Percentiles rank a stretch among this genome's conserved stretches.
phyloP scores from a whole-genome alignment of 2,329 filamentous ascomycete genomes.

The Clarireedia monteithiana region DNA sequence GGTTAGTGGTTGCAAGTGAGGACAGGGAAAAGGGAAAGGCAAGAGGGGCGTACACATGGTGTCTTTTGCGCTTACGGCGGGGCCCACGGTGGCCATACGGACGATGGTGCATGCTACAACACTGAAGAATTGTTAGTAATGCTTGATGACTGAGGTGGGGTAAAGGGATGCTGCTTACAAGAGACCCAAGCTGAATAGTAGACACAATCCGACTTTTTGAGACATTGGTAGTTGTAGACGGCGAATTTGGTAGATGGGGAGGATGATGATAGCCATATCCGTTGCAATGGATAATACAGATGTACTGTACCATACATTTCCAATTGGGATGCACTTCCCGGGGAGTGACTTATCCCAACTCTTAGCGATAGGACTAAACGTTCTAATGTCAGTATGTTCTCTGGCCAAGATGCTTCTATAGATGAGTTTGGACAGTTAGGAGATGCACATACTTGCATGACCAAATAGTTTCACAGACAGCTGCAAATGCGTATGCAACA shows the following conservation, averaged over 20 bases:
- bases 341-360: conserved; percentile 10
- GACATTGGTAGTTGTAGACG: conserved; percentile 55
- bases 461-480: conserved; percentile 3
- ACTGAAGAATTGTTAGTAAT: background rate
- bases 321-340: background rate
- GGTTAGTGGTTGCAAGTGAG: background rate
- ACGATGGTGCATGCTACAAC: conserved; percentile 14
- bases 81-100: background rate
- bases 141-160: background rate
- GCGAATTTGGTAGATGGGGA: conserved; percentile 45
- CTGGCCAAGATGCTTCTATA: background rate
- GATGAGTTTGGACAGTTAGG: background rate
- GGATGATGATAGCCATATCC: conserved; percentile 55
- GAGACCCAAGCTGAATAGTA: conserved; percentile 13
- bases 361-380: background rate
- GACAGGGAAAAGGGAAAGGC: conserved; percentile 13
- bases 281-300: conserved; percentile 62
- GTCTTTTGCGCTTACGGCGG: conserved; percentile 13
- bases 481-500: conserved; percentile 8
- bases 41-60: conserved; percentile 6
- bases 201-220: conserved; percentile 43
- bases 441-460: background rate
- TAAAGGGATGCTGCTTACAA: conserved; percentile 20
- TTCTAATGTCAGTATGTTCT: background rate
- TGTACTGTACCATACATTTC: conserved; percentile 41